phyloP scores from a whole-genome alignment of 139 green algal genomes.

The Parachlorella kessleri region DNA sequence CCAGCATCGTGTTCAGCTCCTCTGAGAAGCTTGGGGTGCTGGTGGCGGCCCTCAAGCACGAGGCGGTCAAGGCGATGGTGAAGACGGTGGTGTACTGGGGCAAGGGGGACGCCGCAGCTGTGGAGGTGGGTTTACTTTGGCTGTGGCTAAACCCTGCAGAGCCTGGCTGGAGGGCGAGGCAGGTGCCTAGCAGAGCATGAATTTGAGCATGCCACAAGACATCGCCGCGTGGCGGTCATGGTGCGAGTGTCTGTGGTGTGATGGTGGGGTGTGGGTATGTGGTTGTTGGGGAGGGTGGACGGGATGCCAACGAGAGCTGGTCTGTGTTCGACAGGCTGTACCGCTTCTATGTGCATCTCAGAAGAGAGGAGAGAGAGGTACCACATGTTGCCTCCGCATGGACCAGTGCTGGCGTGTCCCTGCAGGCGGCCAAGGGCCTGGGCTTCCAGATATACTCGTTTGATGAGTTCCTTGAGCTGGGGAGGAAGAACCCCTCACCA shows the following conservation, averaged over 20 bases:
- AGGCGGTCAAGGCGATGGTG: constrained; percentile 49
- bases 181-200: no score
- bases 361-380: no score
- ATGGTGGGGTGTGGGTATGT: no score
- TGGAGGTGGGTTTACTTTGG: constrained; percentile 28
- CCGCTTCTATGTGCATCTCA: no score
- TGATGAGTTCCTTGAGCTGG: constrained; percentile 64
- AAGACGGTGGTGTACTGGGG: constrained; percentile 88
- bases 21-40: constrained; percentile 70
- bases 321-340: no score
- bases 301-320: no score
- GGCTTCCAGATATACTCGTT: constrained; percentile 60
- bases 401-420: neutral
- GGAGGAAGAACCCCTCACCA: constrained; percentile 42
- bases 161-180: neutral
- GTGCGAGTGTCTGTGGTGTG: no score
- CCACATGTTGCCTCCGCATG: no score
- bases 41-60: constrained; percentile 50
- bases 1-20: constrained; percentile 54
- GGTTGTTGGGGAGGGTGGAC: no score
- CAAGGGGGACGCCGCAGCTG: neutral
- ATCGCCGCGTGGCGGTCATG: no score
- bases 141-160: no score
- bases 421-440: constrained; percentile 44
- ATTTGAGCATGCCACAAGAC: no score